Evolutionary conservation across 2,329 filamentous ascomycete genomes (phyloP), one percentile per base, ranked within the genome.

Genomic region (Aspergillus nomiae): DNA sequence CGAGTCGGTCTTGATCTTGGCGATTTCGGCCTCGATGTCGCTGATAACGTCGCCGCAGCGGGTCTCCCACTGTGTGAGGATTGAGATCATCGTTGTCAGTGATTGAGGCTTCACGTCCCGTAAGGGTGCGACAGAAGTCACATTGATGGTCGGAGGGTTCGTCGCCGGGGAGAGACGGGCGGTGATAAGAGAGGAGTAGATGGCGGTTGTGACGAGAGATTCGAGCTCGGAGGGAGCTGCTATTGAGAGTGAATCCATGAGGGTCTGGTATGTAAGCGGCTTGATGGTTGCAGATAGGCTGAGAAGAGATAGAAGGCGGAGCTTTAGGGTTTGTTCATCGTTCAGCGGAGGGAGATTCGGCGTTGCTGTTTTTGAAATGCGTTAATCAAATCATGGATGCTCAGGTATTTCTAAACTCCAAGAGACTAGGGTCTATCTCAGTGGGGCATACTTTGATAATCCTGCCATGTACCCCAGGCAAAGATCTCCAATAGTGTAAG

Each of bases 121-220:
- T 1, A 97, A 86, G 0, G 95, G 91, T 0, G 94, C 88, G 36
- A 97, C 88, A 64, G 91, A 90, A 57, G 89, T 90, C 59, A 98
- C 88, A 73, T 90, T 87, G 26, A 98, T 90, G 64, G 86, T 85
- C 38, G 90, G 87, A 60, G 89, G 85, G 62, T 87, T 87, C 4
- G 94, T 92, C 74, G 97, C 92, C 4, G 95, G 93, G 74, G 97
- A 93, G 61, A 99, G 89, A 46, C 92, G 94, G 8, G 90, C 94
- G 45, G 87, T 85, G 56, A 99, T 81, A 2, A 99, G 86, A 46
- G 90, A 91, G 7, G 90, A 88, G 81, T 97, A 98, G 74, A 97
- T 90, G 70, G 93, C 91, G 43, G 89, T 88, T 69, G 94, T 95
- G 69, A 98, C 88, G 64, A 97, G 87, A 68, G 90, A 87, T 82